phyloP scores from a whole-genome alignment of 257 asterid genomes.

The Plectranthus barbatus region DNA sequence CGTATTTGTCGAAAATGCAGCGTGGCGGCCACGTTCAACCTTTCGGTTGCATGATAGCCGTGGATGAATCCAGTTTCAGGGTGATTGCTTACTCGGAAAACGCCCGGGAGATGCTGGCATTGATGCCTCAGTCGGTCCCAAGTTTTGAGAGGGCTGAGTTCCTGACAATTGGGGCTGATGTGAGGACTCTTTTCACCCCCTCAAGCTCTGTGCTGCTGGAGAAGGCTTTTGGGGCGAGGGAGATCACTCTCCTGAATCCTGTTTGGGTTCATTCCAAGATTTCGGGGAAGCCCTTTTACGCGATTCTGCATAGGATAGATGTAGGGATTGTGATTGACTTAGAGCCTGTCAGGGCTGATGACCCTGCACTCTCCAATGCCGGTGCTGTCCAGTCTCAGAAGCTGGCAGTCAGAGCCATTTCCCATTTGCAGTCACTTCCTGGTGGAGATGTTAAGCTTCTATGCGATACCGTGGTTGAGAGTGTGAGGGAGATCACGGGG shows the following conservation, averaged over 20 bases:
- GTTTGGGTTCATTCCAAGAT: slow-evolving; percentile 43
- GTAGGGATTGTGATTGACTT: slow-evolving; percentile 51
- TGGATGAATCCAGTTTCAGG: slow-evolving; percentile 25
- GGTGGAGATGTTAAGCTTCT: slow-evolving; percentile 44
- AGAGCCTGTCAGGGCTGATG: slow-evolving; percentile 54
- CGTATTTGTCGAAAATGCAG: slow-evolving; percentile 41
- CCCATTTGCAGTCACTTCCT: slow-evolving; percentile 48
- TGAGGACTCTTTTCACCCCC: slow-evolving; percentile 40
- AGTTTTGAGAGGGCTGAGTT: slow-evolving; percentile 22
- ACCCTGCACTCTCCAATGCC: slow-evolving; percentile 50
- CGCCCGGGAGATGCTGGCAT: slow-evolving; percentile 43
- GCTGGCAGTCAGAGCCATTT: slow-evolving; percentile 48
- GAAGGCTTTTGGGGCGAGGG: slow-evolving; percentile 40
- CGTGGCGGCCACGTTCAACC: slow-evolving; percentile 52
- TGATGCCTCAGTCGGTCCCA: slow-evolving; percentile 41
- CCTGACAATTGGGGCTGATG: slow-evolving; percentile 38
- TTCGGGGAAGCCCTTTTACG: slow-evolving; percentile 47
- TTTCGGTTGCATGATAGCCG: slow-evolving; percentile 45
- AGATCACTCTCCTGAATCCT: slow-evolving; percentile 43
- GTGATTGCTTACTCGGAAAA: slow-evolving; percentile 45
- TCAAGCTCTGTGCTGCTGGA: slow-evolving; percentile 40
- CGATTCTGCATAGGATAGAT: slow-evolving; percentile 49
- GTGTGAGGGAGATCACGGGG: slow-evolving; percentile 46
- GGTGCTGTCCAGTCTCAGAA: slow-evolving; percentile 59
- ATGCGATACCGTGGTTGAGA: slow-evolving; percentile 47